Base-by-base conservation (phyloP, 2,329 filamentous ascomycete species). In the Penicillium sp. region DNA sequence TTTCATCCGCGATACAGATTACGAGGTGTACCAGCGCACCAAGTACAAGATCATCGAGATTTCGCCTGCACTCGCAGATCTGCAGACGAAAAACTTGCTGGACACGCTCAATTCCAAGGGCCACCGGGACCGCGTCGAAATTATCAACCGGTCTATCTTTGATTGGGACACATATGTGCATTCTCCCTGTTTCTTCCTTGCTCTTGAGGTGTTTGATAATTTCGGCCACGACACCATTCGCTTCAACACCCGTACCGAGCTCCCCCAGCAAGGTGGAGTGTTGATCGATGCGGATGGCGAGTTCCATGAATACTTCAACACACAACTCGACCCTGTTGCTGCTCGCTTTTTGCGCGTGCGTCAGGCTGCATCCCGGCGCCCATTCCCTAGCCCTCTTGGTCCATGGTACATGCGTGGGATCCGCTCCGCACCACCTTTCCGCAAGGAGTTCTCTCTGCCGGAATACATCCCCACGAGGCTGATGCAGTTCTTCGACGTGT, bases 131-230 rank as follows among this genome's bases (percentile, higher is more conserved):
- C 94, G 93, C 73, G 93, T 98, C 59, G 91, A 97, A 71, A 97
- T 99, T 75, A 89, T 98, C 79, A 97, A 98, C 80, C 87, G 88
- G 70, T 96, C 91, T 73, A 91, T 99, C 74, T 98, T 99, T 74
- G 92, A 97, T 77, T 99, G 95, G 94, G 83, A 90, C 67, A 86
- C 87, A 51, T 91, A 91, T 68, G 91, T 97, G n/a, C 90, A 92
- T 9, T 91, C 90, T 2, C 95, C 94, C 0, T 98, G 95, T 82
- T 99, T 96, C 84, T 98, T 99, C 83, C 86, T 99, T 45, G 95
- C 94, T 49, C 90, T 99, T 79, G 95, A 99, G 79, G 95, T 99
- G 68, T 97, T 97, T 73, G 95, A 99, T 82, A 99, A 99, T 80
- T 98, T 99, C 76, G 89, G 92, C 38, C 96, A 99, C 81, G 95